These are phyloP conservation scores for Cryptosporidium ubiquitum DNA, from an alignment of 169 alveolate species.

Conservation along the genomic window DNA sequence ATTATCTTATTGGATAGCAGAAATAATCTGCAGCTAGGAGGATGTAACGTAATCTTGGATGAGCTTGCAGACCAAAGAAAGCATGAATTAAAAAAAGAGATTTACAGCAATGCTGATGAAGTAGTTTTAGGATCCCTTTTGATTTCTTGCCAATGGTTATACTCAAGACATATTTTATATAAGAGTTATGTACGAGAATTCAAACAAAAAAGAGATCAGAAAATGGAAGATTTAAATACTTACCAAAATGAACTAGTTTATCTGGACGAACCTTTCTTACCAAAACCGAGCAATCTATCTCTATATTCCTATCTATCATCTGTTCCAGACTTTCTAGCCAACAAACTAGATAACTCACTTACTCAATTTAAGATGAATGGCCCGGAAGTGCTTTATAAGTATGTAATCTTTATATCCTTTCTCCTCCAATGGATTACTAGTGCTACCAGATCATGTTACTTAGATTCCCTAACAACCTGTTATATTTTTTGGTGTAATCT, in stretches of 20 bases:
- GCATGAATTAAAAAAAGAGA: slow-evolving; percentile 42
- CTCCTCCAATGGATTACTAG: slow-evolving; percentile 70
- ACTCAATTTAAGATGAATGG: slow-evolving; percentile 47
- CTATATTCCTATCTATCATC: slow-evolving; percentile 23
- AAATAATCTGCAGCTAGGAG: slow-evolving; percentile 23
- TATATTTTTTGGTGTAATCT: slow-evolving; percentile 72
- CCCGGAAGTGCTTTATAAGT: slow-evolving; percentile 36
- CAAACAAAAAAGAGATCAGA: slow-evolving; percentile 66
- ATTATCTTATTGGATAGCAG: slow-evolving; percentile 16
- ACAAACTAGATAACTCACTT: slow-evolving; percentile 19
- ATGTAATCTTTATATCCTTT: slow-evolving; percentile 57
- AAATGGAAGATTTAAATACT: slow-evolving; percentile 33
- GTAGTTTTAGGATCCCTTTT: slow-evolving; percentile 15
- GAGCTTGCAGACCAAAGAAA: slow-evolving; percentile 72
- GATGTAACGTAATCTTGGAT: slow-evolving; percentile 34
- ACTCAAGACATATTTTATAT: slow-evolving; percentile 49
- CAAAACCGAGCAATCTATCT: slow-evolving; percentile 12
- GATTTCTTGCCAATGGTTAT: slow-evolving; percentile 66
- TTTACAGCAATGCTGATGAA: slow-evolving; percentile 9
- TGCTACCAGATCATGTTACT: slow-evolving; percentile 58
- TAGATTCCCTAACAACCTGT: slow-evolving; percentile 46
- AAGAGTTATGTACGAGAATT: slow-evolving; percentile 62
- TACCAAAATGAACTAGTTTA: slow-evolving; percentile 45
- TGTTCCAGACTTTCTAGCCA: slow-evolving; percentile 45
- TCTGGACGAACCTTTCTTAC: slow-evolving; percentile 61